Evolutionary conservation across 2,329 filamentous ascomycete species (phyloP).

Genomic region (Fusarium multiceps): DNA sequence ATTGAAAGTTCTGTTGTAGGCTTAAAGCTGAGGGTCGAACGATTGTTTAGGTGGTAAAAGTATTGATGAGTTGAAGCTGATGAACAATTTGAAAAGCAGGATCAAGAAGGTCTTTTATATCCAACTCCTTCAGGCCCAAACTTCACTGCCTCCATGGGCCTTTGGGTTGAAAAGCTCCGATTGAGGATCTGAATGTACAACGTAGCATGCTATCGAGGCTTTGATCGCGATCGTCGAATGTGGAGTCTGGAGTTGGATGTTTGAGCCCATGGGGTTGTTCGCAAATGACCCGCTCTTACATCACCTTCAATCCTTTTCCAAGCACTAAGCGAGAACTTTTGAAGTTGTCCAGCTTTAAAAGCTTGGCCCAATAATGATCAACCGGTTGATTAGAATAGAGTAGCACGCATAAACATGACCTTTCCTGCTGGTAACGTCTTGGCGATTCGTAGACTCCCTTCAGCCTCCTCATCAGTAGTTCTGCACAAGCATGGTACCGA

Average conservation of each 20-base stretch:
- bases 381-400: not conserved
- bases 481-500: not conserved
- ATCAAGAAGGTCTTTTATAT: not conserved
- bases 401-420: not conserved
- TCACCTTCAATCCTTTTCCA: not conserved
- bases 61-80: not conserved
- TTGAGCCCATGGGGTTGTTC: not conserved
- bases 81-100: not conserved
- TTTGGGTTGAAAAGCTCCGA: no score
- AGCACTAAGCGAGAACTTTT: not conserved
- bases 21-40: accelerated
- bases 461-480: not conserved
- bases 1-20: accelerated
- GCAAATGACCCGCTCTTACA: not conserved
- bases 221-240: not conserved
- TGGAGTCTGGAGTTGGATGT: not conserved
- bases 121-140: not conserved
- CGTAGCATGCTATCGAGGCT: not conserved
- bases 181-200: not conserved
- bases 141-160: not conserved
- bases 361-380: not conserved
- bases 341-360: not conserved
- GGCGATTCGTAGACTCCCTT: not conserved
- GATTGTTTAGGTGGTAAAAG: not conserved
- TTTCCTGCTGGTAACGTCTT: not conserved